These are phyloP conservation scores for Barnettozyma vustinii DNA, from an alignment of 805 yeast species.

Conservation along the genomic window DNA sequence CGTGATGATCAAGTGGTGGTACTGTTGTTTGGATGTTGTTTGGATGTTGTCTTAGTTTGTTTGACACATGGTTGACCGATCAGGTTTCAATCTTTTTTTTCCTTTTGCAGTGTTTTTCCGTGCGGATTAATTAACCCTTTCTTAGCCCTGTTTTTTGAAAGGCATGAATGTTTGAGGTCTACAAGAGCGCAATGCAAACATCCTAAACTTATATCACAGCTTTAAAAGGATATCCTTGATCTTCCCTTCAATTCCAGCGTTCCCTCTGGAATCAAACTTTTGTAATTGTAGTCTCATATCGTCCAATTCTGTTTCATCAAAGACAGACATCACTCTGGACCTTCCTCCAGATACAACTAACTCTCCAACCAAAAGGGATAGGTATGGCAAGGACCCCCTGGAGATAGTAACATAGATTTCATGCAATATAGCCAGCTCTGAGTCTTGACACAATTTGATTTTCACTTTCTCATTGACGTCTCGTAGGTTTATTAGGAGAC, in stretches of 20 bases:
- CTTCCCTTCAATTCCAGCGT: slow-evolving; percentile 10
- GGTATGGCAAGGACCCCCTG: slow-evolving; percentile 11
- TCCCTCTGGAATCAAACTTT: slow-evolving; percentile 14
- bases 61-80: slow-evolving; percentile 1
- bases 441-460: not conserved
- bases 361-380: slow-evolving; percentile 17
- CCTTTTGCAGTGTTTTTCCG: not conserved
- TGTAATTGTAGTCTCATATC: slow-evolving; percentile 12
- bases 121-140: not conserved
- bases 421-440: slow-evolving; percentile 6
- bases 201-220: not conserved
- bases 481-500: slow-evolving; percentile 19
- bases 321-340: not conserved
- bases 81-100: not conserved
- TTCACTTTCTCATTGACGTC: slow-evolving; percentile 6
- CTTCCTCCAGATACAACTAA: slow-evolving; percentile 1
- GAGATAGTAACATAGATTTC: slow-evolving; percentile 6
- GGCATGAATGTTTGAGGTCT: no score
- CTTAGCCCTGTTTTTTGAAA: no score
- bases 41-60: not conserved
- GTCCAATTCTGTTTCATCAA: slow-evolving; percentile 16
- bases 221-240: slow-evolving; percentile 12
- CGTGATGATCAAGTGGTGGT: not conserved
- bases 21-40: not conserved
- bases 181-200: no score